Base-by-base conservation (phyloP, 306 rosid genomes). In the Cajanus cajan region DNA sequence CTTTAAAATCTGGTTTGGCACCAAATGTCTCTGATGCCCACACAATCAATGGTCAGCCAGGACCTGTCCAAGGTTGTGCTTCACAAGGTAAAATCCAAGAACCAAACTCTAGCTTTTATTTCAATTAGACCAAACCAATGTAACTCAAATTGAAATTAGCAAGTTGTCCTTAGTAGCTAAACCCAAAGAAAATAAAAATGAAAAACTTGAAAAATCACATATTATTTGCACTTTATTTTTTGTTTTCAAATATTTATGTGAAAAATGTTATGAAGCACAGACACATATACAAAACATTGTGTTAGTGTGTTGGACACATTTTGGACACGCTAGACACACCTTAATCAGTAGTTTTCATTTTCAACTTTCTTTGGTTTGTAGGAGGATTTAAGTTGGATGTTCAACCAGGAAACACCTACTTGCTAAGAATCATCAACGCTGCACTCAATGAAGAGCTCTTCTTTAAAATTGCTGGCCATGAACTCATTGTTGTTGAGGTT, bases 11-110 rank as follows among this genome's bases (percentile, higher is more conserved):
- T 78, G 98, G 97, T 0, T 70, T 51, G 77, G 97, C 96, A 13
- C 94, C 98, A 6, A 94, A 94, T 85, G 96, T 94, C 59, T 94
- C 98, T 77, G 98, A 91, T 82, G 92, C 97, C 3, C 97, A 93
- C 78, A 88, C 87, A 76, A 88, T 93, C 74, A 87, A 94, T 82
- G 97, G 98, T 15, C 88, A 83, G 6, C 59, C 96, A 11, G 98
- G 97, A 0, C 82, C 87, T 37, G 76, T 83, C 73, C 78, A 77
- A 31, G 71, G 64, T 0, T 94, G 98, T 64, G 39, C 87, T 25
- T 73, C 91, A 66, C 83, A 84, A 83, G 93, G 98, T 91, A 69
- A 82, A 52, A 18, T 19, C n/a, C 10, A 70, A 16, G 14, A 70
- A 34, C 37, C 50, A 16, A 51, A 5, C 40, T 37, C 43, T 15